phyloP scores from a whole-genome alignment of 2,329 filamentous ascomycete species.

The Colletotrichum phormii region DNA sequence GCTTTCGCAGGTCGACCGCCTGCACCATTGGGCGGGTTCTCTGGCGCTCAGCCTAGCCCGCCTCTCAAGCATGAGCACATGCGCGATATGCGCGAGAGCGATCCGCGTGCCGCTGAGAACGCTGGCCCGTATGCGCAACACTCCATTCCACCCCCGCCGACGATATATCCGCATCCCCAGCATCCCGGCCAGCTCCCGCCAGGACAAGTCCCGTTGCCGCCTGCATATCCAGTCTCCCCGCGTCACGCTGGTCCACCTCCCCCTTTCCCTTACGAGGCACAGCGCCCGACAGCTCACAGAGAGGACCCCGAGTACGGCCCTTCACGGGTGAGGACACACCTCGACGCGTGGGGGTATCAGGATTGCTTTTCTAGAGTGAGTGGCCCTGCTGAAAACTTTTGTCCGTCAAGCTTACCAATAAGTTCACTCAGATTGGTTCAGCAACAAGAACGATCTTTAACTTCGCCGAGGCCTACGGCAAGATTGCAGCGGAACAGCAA shows the following conservation, averaged over 20 bases:
- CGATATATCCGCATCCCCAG: conserved; percentile 30
- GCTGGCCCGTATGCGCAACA: conserved; percentile 49
- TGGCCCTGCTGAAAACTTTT: conserved; percentile 49
- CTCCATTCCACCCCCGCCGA: conserved; percentile 28
- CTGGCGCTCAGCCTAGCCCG: conserved; percentile 54
- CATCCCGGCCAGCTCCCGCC: conserved; percentile 57
- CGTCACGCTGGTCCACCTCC: conserved; percentile 57
- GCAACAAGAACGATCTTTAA: conserved; percentile 65
- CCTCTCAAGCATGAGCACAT: conserved; percentile 53
- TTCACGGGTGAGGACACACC: conserved; percentile 59
- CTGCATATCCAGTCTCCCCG: conserved; percentile 63
- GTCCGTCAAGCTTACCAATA: conserved; percentile 33
- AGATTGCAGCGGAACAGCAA: conserved; percentile 67
- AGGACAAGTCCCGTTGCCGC: conserved; percentile 61
- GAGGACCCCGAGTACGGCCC: conserved; percentile 59
- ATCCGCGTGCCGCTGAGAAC: conserved; percentile 51
- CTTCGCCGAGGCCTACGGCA: conserved; percentile 67
- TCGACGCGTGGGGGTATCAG: conserved; percentile 65
- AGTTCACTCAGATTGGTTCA: conserved; percentile 57
- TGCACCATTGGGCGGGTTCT: conserved; percentile 52
- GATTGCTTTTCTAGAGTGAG: conserved; percentile 64
- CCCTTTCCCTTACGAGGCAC: conserved; percentile 59
- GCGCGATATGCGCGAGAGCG: conserved; percentile 50
- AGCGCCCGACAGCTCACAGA: conserved; percentile 53
- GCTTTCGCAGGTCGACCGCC: conserved; percentile 51